Percentiles rank a stretch among this genome's conserved stretches.
These are phyloP conservation scores for Ophiosphaerella narmari DNA, from an alignment of 2,329 filamentous ascomycete genomes.

Conservation along the genomic window DNA sequence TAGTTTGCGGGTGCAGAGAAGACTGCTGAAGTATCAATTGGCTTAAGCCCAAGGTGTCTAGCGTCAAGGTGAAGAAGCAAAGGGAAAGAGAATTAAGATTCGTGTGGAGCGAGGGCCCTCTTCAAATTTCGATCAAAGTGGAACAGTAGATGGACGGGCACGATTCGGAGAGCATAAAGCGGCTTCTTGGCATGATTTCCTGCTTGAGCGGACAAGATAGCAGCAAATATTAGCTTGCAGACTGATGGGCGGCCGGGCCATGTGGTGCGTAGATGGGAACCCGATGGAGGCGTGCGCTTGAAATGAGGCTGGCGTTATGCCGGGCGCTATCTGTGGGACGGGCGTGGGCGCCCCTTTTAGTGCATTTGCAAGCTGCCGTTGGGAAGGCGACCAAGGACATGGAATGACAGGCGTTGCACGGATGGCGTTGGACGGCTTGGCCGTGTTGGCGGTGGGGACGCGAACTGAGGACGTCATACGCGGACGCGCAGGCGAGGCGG, in stretches of 20 bases:
- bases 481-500: slow-evolving; percentile 19
- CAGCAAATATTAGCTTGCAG: slow-evolving; percentile 17
- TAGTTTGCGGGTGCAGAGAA: no score
- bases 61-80: not conserved
- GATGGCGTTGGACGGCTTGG: slow-evolving; percentile 17
- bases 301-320: slow-evolving; percentile 19
- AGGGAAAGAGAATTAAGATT: not conserved
- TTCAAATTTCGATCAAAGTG: slow-evolving; percentile 10
- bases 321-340: slow-evolving; percentile 14
- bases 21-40: no score
- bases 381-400: slow-evolving; percentile 17
- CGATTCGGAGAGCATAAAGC: slow-evolving; percentile 3
- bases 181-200: slow-evolving; percentile 26
- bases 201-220: slow-evolving; percentile 6
- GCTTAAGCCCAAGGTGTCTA: no score
- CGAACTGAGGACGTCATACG: slow-evolving; percentile 32
- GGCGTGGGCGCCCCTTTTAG: slow-evolving; percentile 11
- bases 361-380: slow-evolving; percentile 29
- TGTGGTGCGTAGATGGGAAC: slow-evolving; percentile 20
- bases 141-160: not conserved
- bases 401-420: slow-evolving; percentile 29
- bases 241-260: slow-evolving; percentile 21
- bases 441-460: slow-evolving; percentile 19
- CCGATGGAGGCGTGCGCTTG: slow-evolving; percentile 11
- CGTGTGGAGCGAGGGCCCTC: not conserved